Evolutionary conservation across 1,284 basidiomycete genomes (phyloP), one percentile per base, ranked within the genome.

Genomic region (Trametes pubescens): DNA sequence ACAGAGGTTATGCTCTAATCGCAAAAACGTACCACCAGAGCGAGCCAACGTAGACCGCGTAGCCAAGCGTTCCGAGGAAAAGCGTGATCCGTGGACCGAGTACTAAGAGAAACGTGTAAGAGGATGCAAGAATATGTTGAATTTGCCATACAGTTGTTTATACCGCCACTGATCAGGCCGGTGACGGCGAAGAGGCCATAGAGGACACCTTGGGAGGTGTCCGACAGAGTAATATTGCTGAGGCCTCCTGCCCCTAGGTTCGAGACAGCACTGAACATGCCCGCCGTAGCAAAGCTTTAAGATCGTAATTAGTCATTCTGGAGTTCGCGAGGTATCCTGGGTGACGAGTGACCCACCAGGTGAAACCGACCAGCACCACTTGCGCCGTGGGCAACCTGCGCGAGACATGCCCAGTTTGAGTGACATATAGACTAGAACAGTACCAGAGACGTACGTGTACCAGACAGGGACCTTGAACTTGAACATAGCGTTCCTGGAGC

Each of bases 201-300:
- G 24, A 83, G 75, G 18, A 82, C 78, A 62, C 75, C 76, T 69
- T 82, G 81, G 18, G 79, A 74, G 18, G 72, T 81, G 68, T 81
- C 79, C 18, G 77, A 77, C 24, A 82, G 76, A 3, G 75, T 65
- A 55, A 80, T 71, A 64, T 83, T 78, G 65, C 81, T 76, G 2
- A 76, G 75, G 44, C 82, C 82, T 70, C 81, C 82, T 7, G 82
- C 82, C 57, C 82, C 82, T 47, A 84, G 72, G 70, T 80, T 81
- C 49, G 75, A 74, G 43, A 84, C 74, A n/a, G 84, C 84, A 59
- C 79, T 81, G 78, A 82, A 86, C 78, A 85, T 81, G 61, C 85
- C 84, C 35, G 80, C 77, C 10, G 80, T 80, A 16, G 77, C 76
- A 68, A 82, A 81, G 59, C 75, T 76, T 58, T 6, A 21, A 14